Evolutionary conservation across 371 early-diverging fungal genomes (phyloP).

Genomic region (Cokeromyces recurvatus): DNA sequence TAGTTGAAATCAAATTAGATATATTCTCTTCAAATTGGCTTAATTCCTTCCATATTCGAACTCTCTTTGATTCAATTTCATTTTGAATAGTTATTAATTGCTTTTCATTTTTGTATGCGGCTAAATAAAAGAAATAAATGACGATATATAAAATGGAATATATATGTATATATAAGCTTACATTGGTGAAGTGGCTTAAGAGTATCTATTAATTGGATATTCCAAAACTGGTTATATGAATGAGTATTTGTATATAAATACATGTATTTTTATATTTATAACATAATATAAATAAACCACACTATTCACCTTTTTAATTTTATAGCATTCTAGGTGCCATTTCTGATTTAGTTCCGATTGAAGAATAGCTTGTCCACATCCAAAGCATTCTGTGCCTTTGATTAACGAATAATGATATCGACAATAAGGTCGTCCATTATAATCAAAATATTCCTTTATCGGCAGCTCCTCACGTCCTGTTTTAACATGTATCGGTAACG

Average conservation of each 20-base stretch:
- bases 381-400: constrained; percentile 81
- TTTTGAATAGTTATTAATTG: constrained; percentile 9
- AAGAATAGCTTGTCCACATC: constrained; percentile 83
- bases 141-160: too few relatives aligned
- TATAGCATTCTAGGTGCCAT: constrained; percentile 97
- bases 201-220: constrained; percentile 45
- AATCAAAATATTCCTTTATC: constrained; percentile 78
- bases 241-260: too few relatives aligned
- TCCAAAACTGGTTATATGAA: too few relatives aligned
- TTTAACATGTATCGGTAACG: neutral
- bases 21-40: constrained; percentile 89
- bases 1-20: constrained; percentile 85
- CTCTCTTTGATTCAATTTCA: constrained; percentile 64
- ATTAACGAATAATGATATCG: constrained; percentile 83
- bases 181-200: neutral
- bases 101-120: constrained; percentile 2
- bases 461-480: too few relatives aligned
- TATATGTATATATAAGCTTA: neutral
- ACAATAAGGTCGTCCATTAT: constrained; percentile 85
- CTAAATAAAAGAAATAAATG: neutral
- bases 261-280: too few relatives aligned
- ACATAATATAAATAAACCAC: too few relatives aligned
- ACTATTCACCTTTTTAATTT: constrained; percentile 91
- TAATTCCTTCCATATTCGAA: constrained; percentile 75
- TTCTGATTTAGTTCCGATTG: constrained; percentile 68